phyloP scores from a whole-genome alignment of 129 eudicot species.

The Cynara cardunculus region DNA sequence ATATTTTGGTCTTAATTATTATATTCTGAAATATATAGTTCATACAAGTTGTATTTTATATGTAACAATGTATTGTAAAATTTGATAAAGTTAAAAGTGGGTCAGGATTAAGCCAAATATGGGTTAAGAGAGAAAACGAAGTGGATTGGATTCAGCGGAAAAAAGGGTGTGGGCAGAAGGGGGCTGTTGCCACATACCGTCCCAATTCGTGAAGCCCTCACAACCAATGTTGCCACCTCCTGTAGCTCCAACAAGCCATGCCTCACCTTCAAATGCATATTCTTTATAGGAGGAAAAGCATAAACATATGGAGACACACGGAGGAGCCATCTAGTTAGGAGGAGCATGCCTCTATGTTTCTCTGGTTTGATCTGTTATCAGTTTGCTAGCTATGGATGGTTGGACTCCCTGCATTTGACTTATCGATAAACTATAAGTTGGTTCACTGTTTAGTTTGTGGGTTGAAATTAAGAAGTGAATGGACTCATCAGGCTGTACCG shows the following conservation, averaged over 20 bases:
- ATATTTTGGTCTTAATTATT: too few species aligned
- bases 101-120: background rate
- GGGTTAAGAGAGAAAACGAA: too few species aligned
- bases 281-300: background rate
- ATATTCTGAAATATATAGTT: background rate
- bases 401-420: background rate
- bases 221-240: background rate
- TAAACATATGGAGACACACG: background rate
- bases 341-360: background rate
- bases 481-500: background rate
- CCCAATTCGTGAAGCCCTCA: background rate
- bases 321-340: background rate
- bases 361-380: background rate
- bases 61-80: background rate
- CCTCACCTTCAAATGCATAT: background rate
- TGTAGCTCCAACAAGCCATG: background rate
- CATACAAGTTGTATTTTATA: too few species aligned
- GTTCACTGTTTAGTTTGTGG: background rate
- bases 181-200: too few species aligned
- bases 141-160: too few species aligned
- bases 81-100: too few species aligned
- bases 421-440: background rate
- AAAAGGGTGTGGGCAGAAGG: too few species aligned
- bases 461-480: background rate
- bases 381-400: background rate